These are phyloP conservation scores for Ophiostoma himal-ulmi DNA, from an alignment of 2,329 filamentous ascomycete species.

Conservation along the genomic window DNA sequence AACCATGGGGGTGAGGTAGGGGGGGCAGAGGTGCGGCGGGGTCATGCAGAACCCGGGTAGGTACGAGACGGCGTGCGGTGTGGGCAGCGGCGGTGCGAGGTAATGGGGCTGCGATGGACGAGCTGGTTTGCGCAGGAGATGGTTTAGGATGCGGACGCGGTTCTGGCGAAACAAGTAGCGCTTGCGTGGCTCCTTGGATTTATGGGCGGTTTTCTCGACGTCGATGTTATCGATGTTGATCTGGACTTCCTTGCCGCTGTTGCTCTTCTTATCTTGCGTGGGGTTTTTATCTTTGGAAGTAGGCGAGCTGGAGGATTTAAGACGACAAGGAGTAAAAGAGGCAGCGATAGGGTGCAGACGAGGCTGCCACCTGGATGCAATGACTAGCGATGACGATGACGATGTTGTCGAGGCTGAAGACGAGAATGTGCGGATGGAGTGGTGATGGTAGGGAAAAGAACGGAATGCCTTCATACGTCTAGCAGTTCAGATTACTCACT, in stretches of 20 bases:
- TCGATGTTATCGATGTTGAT: neutral
- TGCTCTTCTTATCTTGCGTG: neutral
- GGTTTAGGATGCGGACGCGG: conserved; percentile 13
- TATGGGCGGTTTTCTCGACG: neutral
- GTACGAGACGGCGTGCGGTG: conserved; percentile 10
- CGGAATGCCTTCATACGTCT: neutral
- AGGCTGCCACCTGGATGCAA: neutral
- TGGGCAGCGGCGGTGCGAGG: neutral
- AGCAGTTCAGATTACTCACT: neutral
- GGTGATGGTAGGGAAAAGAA: neutral
- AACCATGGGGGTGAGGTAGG: neutral
- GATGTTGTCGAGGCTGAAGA: neutral
- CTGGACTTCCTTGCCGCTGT: neutral
- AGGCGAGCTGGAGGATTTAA: neutral
- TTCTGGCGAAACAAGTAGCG: neutral
- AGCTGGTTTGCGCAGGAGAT: neutral
- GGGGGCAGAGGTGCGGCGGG: conserved; percentile 5
- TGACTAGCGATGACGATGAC: neutral
- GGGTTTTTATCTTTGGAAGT: neutral
- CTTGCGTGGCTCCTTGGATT: neutral
- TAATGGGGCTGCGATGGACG: neutral
- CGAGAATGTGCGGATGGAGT: neutral
- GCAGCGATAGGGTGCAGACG: neutral
- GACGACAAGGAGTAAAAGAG: neutral
- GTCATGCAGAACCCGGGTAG: neutral